These are phyloP conservation scores for Prunus persica DNA, from an alignment of 306 rosid species.

Conservation along the genomic window DNA sequence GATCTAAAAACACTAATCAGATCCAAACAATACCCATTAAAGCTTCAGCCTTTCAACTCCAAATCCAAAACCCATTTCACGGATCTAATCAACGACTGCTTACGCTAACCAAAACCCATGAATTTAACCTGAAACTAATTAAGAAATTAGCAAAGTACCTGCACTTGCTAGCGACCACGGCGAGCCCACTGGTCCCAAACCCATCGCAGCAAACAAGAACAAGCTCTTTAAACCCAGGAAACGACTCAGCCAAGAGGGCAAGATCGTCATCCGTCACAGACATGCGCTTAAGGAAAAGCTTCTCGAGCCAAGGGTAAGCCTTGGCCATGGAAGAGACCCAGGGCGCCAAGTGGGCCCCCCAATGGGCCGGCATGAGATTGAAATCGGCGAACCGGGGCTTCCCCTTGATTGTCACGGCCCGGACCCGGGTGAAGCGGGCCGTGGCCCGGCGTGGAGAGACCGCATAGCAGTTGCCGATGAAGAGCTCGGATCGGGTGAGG, in stretches of 20 bases:
- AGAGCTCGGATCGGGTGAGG: slow-evolving; percentile 81
- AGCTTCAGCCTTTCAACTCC: not conserved
- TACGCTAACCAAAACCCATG: not conserved
- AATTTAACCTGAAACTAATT: not conserved
- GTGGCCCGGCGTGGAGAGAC: slow-evolving; percentile 63
- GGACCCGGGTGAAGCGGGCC: slow-evolving; percentile 49
- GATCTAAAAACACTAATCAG: slow-evolving; percentile 23
- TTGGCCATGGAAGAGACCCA: slow-evolving; percentile 56
- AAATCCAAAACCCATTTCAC: not conserved
- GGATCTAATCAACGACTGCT: slow-evolving; percentile 16
- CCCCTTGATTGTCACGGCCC: slow-evolving; percentile 64
- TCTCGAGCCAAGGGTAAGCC: slow-evolving; percentile 86
- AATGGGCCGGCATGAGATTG: slow-evolving; percentile 68
- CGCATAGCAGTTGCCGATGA: slow-evolving; percentile 80
- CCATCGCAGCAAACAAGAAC: slow-evolving; percentile 77
- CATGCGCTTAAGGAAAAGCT: slow-evolving; percentile 80
- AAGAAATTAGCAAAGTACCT: slow-evolving; percentile 36
- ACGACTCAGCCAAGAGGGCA: slow-evolving; percentile 42
- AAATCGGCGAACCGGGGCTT: slow-evolving; percentile 90
- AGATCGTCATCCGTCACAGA: slow-evolving; percentile 63
- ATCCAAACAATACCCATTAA: slow-evolving; percentile 19
- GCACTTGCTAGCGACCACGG: slow-evolving; percentile 58
- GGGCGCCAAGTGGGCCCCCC: slow-evolving; percentile 84
- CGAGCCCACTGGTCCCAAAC: slow-evolving; percentile 70
- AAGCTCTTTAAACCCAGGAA: slow-evolving; percentile 62